Evolutionary conservation across 164 flowering plant genomes (phyloP).

Genomic region (Annona squamosa): DNA sequence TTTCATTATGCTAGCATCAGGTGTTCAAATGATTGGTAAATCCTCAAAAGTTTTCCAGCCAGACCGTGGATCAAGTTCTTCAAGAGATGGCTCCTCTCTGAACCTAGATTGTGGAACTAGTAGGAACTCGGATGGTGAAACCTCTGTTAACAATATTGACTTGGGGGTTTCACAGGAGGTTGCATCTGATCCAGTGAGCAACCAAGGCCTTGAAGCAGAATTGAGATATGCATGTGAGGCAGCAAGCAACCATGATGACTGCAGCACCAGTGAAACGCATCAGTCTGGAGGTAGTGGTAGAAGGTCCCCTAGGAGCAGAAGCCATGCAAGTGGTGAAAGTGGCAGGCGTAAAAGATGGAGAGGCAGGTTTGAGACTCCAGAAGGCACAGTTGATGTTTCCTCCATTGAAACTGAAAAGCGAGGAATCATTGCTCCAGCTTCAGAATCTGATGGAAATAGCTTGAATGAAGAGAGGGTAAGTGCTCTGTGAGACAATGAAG

Average conservation of each 20-base stretch:
- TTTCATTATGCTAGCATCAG: conserved; percentile 18
- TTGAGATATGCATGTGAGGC: conserved; percentile 45
- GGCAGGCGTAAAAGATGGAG: conserved; percentile 88
- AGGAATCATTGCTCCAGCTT: conserved; percentile 17
- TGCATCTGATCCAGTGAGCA: conserved; percentile 28
- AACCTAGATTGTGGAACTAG: conserved; percentile 32
- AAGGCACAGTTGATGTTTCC: conserved; percentile 21
- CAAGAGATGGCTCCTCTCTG: conserved; percentile 26
- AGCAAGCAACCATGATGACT: conserved; percentile 44
- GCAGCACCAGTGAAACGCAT: conserved; percentile 72
- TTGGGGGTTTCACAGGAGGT: conserved; percentile 30
- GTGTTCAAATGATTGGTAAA: conserved; percentile 20
- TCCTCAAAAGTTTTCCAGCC: conserved; percentile 21
- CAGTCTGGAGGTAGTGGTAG: conserved; percentile 26
- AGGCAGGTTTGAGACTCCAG: conserved; percentile 56
- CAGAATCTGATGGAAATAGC: conserved; percentile 4
- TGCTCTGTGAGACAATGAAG: neutral
- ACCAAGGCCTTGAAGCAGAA: conserved; percentile 40
- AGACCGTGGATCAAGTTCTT: conserved; percentile 33
- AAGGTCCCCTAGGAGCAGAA: conserved; percentile 41
- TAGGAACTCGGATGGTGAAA: conserved; percentile 48
- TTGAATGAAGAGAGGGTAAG: conserved; percentile 33
- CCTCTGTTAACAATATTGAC: conserved; percentile 27
- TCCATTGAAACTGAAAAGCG: conserved; percentile 25
- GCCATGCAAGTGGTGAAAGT: conserved; percentile 47